phyloP scores from a whole-genome alignment of 345 rosid species.

The Combretum micranthum region DNA sequence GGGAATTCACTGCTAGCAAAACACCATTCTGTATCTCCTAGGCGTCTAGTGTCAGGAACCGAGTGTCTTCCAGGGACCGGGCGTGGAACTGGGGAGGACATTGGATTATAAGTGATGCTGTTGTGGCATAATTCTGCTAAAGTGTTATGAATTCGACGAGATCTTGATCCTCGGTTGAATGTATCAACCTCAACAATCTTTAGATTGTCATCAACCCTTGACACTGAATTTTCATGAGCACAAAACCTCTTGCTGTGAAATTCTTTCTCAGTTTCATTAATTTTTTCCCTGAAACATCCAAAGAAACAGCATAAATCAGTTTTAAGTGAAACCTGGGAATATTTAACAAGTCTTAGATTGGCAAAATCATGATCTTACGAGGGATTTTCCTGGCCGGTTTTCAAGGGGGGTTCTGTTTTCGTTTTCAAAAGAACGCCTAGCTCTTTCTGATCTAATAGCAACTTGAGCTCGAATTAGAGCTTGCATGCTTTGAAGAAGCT shows the following conservation, averaged over 20 bases:
- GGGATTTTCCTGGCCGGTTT: conserved; percentile 13
- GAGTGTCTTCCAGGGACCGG: conserved; percentile 17
- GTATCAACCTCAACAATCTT: conserved; percentile 55
- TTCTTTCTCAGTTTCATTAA: conserved; percentile 30
- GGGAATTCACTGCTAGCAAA: conserved; percentile 32
- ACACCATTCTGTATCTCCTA: conserved; percentile 31
- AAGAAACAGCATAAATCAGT: neutral
- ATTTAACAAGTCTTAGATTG: no score
- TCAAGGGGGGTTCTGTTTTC: conserved; percentile 8
- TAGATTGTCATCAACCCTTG: conserved; percentile 30
- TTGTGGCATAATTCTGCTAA: conserved; percentile 32
- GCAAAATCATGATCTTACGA: neutral
- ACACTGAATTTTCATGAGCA: conserved; percentile 6
- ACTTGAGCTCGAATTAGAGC: conserved; percentile 25
- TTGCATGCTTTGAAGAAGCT: conserved; percentile 22
- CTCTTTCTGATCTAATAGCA: conserved; percentile 13
- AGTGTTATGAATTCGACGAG: conserved; percentile 23
- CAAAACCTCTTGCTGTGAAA: conserved; percentile 31
- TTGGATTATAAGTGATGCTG: conserved; percentile 19
- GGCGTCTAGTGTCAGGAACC: conserved; percentile 10
- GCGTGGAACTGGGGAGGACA: conserved; percentile 25
- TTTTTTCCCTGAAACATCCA: conserved; percentile 9
- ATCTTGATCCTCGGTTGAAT: conserved; percentile 42
- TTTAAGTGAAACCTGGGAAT: no score
- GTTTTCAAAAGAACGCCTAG: conserved; percentile 12